Evolutionary conservation across 768 basidiomycete species (phyloP).

Genomic region (Porphyrellus cyaneotinctus): DNA sequence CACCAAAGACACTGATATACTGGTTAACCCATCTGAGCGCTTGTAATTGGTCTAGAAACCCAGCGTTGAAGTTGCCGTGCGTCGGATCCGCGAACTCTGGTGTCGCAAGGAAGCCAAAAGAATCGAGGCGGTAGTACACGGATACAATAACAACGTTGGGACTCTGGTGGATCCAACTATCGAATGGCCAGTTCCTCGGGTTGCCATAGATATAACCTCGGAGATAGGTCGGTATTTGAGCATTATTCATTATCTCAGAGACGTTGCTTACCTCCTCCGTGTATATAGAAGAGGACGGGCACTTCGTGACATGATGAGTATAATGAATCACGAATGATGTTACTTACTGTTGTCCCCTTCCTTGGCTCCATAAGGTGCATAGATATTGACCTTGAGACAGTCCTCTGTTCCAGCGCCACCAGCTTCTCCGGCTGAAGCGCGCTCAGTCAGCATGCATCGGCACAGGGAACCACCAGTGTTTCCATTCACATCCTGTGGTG

Average conservation of each 20-base stretch:
- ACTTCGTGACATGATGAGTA: slow-evolving; percentile 16
- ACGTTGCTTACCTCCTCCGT: slow-evolving; percentile 32
- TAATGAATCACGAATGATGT: neutral
- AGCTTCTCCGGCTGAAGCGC: slow-evolving; percentile 44
- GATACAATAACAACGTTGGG: slow-evolving; percentile 62
- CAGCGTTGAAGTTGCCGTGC: slow-evolving; percentile 49
- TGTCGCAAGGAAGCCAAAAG: slow-evolving; percentile 57
- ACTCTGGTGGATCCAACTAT: slow-evolving; percentile 59
- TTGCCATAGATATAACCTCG: slow-evolving; percentile 57
- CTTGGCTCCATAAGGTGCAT: slow-evolving; percentile 48
- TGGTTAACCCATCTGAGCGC: slow-evolving; percentile 38
- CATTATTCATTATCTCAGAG: neutral
- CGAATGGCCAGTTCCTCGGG: slow-evolving; percentile 62
- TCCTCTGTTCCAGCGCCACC: slow-evolving; percentile 67
- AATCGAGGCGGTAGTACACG: slow-evolving; percentile 60
- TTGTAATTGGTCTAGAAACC: slow-evolving; percentile 51
- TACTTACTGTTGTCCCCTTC: slow-evolving; percentile 44
- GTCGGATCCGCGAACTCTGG: slow-evolving; percentile 41
- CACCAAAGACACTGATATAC: slow-evolving; percentile 38
- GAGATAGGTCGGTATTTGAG: neutral
- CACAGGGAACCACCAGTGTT: neutral
- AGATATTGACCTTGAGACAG: slow-evolving; percentile 65
- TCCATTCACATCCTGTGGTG: slow-evolving; percentile 42
- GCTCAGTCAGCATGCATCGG: neutral
- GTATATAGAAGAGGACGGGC: slow-evolving; percentile 40